Percentiles rank a stretch among this genome's conserved stretches.
These are phyloP conservation scores for Oryza rufipogon DNA, from an alignment of 176 grass and related monocot species.

Conservation along the genomic window DNA sequence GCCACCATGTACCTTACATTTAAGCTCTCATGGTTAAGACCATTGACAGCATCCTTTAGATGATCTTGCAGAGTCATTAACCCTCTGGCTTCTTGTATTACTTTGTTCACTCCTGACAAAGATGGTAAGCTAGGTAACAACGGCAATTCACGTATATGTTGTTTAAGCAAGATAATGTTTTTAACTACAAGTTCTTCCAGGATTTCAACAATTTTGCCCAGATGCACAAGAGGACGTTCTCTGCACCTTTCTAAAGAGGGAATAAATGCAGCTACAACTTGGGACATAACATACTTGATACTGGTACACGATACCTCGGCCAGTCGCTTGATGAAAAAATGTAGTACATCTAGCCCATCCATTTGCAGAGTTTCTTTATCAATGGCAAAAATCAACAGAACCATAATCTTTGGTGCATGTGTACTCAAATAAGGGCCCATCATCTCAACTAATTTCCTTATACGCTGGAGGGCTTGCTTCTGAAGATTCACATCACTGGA, in stretches of 20 bases:
- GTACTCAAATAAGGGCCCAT: conserved; percentile 94
- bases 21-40: conserved; percentile 96
- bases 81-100: conserved; percentile 93
- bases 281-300: conserved; percentile 93
- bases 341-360: conserved; percentile 67
- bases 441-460: conserved; percentile 89
- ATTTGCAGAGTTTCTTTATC: conserved; percentile 93
- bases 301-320: conserved; percentile 77
- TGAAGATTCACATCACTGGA: conserved; percentile 73
- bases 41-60: conserved; percentile 82
- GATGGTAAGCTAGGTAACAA: conserved; percentile 81
- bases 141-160: conserved; percentile 86
- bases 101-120: conserved; percentile 87
- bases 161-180: conserved; percentile 66
- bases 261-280: conserved; percentile 96
- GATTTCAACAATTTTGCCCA: conserved; percentile 83
- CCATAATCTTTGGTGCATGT: conserved; percentile 98
- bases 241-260: conserved; percentile 72
- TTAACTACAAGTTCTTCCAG: conserved; percentile 87
- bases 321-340: conserved; percentile 90
- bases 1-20: conserved; percentile 98
- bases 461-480: conserved; percentile 77
- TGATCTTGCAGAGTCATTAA: conserved; percentile 78
- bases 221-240: conserved; percentile 65
- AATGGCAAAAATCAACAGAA: conserved; percentile 85